Conservation (phyloP, 2,329 filamentous ascomycete species). For the Diaporthe ilicicola region DNA sequence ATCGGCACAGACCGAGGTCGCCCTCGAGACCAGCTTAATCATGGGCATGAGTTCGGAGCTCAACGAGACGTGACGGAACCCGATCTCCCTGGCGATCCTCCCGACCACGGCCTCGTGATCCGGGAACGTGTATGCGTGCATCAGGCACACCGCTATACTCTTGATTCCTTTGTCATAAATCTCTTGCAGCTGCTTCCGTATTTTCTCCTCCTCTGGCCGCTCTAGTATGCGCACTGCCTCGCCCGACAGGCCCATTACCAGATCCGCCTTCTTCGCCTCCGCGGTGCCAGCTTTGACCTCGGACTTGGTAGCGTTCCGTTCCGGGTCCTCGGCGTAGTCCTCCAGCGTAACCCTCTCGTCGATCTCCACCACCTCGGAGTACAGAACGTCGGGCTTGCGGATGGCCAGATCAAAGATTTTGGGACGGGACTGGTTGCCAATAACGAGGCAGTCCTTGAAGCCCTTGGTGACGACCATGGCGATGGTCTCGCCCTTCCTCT, state of each 20-base stretch:
- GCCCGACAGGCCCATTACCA: slow-evolving; percentile 77
- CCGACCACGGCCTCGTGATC: slow-evolving; percentile 84
- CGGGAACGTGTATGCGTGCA: slow-evolving; percentile 93
- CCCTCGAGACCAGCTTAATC: slow-evolving; percentile 82
- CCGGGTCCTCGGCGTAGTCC: slow-evolving; percentile 89
- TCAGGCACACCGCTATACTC: slow-evolving; percentile 88
- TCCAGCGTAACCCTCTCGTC: slow-evolving; percentile 91
- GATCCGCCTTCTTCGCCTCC: slow-evolving; percentile 56
- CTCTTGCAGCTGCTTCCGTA: slow-evolving; percentile 68
- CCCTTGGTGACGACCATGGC: slow-evolving; percentile 88
- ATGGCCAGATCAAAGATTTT: slow-evolving; percentile 93
- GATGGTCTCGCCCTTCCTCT: slow-evolving; percentile 89
- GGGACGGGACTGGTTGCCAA: slow-evolving; percentile 90
- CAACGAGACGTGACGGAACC: slow-evolving; percentile 83
- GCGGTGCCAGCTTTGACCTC: slow-evolving; percentile 59
- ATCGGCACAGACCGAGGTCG: slow-evolving; percentile 81
- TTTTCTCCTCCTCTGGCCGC: slow-evolving; percentile 64
- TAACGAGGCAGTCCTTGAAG: slow-evolving; percentile 86
- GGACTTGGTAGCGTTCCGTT: slow-evolving; percentile 64
- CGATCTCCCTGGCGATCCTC: slow-evolving; percentile 78
- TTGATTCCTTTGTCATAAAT: slow-evolving; percentile 76
- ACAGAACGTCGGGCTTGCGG: slow-evolving; percentile 85
- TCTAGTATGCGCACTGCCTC: slow-evolving; percentile 77
- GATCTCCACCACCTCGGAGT: slow-evolving; percentile 86
- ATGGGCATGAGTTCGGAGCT: slow-evolving; percentile 88